Conservation (phyloP, 2,329 filamentous ascomycete species). For the Paecilomyces sp. region DNA sequence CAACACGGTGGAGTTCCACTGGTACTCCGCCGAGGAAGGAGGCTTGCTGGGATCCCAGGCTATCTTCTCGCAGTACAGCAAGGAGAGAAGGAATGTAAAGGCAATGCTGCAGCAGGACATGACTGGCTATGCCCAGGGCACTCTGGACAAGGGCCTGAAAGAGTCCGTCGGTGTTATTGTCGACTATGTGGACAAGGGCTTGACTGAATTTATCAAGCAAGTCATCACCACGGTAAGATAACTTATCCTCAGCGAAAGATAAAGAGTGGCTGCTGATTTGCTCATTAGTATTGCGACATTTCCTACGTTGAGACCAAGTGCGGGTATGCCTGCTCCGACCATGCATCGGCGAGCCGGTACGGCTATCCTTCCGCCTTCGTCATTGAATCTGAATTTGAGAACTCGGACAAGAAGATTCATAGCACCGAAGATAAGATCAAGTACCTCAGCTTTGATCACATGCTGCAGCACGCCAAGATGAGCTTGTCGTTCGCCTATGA, state of each 20-base stretch:
- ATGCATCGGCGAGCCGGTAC: constrained; percentile 59
- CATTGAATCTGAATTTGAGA: constrained; percentile 54
- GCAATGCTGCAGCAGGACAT: constrained; percentile 99
- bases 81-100: constrained; percentile 67
- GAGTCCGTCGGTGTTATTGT: constrained; percentile 90
- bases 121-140: constrained; percentile 82
- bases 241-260: not conserved
- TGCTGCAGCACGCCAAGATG: constrained; percentile 83
- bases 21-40: constrained; percentile 88
- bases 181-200: constrained; percentile 74
- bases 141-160: constrained; percentile 69
- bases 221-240: constrained; percentile 60
- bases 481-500: constrained; percentile 79
- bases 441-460: constrained; percentile 74
- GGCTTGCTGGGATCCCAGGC: constrained; percentile 83
- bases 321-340: constrained; percentile 74
- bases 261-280: constrained; percentile 6
- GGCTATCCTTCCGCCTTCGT: constrained; percentile 61
- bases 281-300: constrained; percentile 71
- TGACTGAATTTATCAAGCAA: constrained; percentile 87
- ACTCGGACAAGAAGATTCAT: constrained; percentile 65
- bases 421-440: constrained; percentile 64
- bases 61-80: constrained; percentile 76
- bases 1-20: constrained; percentile 94
- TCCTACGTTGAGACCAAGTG: constrained; percentile 83